phyloP scores from a whole-genome alignment of 768 basidiomycete species.

The Leccinum rimulosum region DNA sequence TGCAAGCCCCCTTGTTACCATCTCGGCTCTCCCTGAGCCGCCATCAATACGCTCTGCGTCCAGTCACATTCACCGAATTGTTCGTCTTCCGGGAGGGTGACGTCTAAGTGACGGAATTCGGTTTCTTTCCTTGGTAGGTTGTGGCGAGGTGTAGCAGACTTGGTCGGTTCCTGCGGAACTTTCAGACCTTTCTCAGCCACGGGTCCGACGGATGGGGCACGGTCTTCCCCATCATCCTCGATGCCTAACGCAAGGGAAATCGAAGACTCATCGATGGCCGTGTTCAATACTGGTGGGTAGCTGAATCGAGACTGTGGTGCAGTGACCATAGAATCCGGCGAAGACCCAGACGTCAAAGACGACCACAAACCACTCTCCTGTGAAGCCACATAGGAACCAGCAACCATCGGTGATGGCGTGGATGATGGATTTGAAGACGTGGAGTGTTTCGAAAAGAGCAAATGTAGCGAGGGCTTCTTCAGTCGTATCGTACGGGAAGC shows the following conservation, averaged over 20 bases:
- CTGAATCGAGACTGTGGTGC: slow-evolving; percentile 50
- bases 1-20: slow-evolving; percentile 26
- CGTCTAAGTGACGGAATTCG: slow-evolving; percentile 28
- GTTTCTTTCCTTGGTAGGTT: slow-evolving; percentile 22
- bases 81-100: slow-evolving; percentile 37
- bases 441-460: slow-evolving; percentile 67
- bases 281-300: slow-evolving; percentile 58
- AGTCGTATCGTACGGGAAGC: slow-evolving; percentile 35
- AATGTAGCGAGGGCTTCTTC: slow-evolving; percentile 69
- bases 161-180: slow-evolving; percentile 22
- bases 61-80: slow-evolving; percentile 56
- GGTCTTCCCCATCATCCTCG: slow-evolving; percentile 29
- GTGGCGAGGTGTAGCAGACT: slow-evolving; percentile 1
- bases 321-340: slow-evolving; percentile 49
- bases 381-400: slow-evolving; percentile 6
- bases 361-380: slow-evolving; percentile 23
- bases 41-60: slow-evolving; percentile 70
- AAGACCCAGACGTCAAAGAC: slow-evolving; percentile 34
- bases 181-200: slow-evolving; percentile 8
- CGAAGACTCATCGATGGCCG: slow-evolving; percentile 57
- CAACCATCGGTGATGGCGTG: slow-evolving; percentile 23
- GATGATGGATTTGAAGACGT: slow-evolving; percentile 43
- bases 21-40: slow-evolving; percentile 49
- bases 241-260: slow-evolving; percentile 37
- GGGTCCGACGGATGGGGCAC: slow-evolving; percentile 10